phyloP scores from a whole-genome alignment of 305 asterid genomes.

The Fraxinus greggii region DNA sequence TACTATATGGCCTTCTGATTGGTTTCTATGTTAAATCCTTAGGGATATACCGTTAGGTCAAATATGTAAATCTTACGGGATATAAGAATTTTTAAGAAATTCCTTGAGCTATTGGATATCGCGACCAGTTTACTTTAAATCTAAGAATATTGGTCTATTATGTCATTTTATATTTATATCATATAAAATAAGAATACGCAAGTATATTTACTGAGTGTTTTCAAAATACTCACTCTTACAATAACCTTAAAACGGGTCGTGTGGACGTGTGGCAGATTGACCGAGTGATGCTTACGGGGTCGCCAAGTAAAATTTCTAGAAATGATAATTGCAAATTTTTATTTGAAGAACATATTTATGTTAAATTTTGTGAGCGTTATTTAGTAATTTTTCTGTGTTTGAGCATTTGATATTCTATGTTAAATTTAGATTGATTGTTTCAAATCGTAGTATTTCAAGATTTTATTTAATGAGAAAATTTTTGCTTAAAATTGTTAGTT shows the following conservation, averaged over 20 bases:
- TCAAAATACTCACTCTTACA: background rate
- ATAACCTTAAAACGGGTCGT: background rate
- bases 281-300: background rate
- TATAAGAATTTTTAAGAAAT: too few species aligned
- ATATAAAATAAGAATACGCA: too few species aligned
- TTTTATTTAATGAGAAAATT: too few species aligned
- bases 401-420: background rate
- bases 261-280: background rate
- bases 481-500: background rate
- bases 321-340: background rate
- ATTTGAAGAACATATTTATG: too few species aligned
- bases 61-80: background rate
- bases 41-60: background rate
- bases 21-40: too few species aligned
- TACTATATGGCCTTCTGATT: background rate
- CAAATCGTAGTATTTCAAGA: background rate
- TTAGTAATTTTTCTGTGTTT: background rate
- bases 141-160: too few species aligned
- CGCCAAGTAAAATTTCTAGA: background rate
- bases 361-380: background rate
- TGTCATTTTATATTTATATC: background rate
- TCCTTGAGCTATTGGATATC: background rate
- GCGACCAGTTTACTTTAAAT: background rate
- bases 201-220: too few species aligned
- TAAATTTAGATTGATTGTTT: background rate